A percentile compares a stretch with the other conserved stretches of the same genome.
Conservation (phyloP, 2,329 filamentous ascomycete species). For the Epichloe festucae region DNA sequence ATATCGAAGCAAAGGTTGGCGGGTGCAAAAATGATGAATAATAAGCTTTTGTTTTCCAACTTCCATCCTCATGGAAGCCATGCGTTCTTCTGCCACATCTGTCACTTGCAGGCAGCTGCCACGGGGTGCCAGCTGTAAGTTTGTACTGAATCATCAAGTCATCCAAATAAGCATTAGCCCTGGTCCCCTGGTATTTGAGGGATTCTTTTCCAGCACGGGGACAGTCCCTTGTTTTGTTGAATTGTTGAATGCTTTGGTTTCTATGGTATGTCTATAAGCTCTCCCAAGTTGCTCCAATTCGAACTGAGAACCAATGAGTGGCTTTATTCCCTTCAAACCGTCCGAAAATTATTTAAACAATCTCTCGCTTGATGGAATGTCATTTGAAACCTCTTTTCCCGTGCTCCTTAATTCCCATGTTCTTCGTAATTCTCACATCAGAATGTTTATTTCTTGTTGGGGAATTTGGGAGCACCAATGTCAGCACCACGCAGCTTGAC, state of each 20-base stretch:
- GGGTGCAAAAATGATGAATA: neutral
- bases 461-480: slow-evolving; percentile 74
- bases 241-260: slow-evolving; percentile 1
- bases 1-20: neutral
- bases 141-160: neutral
- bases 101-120: neutral
- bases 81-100: neutral
- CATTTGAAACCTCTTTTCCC: neutral
- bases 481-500: slow-evolving; percentile 76
- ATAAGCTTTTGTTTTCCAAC: neutral
- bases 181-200: neutral
- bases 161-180: neutral
- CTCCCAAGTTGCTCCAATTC: neutral
- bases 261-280: slow-evolving; percentile 8
- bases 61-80: neutral
- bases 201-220: neutral
- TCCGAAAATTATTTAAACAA: neutral
- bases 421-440: neutral
- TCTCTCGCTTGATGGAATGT: slow-evolving; percentile 2
- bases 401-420: neutral
- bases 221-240: slow-evolving; percentile 1
- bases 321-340: neutral
- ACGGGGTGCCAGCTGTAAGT: neutral
- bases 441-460: slow-evolving; percentile 46
- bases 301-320: neutral